A percentile compares a stretch with the other conserved stretches of the same genome.
Evolutionary conservation across 2,329 filamentous ascomycete species (phyloP).

Genomic region (Fusarium newnesense): DNA sequence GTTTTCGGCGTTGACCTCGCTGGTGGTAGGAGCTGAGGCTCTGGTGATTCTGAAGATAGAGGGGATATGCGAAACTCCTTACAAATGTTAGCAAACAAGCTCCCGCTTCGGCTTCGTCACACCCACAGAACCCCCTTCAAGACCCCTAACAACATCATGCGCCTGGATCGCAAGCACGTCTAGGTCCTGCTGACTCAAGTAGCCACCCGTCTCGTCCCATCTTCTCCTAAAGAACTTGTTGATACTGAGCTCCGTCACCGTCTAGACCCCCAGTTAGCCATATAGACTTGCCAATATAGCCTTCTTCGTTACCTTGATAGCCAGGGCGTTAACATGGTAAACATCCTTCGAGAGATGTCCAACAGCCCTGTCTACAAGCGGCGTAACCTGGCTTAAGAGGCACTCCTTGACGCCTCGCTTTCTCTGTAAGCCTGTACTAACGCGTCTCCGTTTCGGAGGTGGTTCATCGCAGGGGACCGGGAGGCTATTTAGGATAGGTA

Average conservation of each 20-base stretch:
- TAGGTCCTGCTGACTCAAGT: conserved; percentile 28
- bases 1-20: neutral
- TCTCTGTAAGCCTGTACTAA: conserved; percentile 30
- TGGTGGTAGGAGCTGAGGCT: neutral
- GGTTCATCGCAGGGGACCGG: conserved; percentile 38
- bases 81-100: conserved; percentile 4
- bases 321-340: conserved; percentile 45
- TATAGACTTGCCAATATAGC: neutral
- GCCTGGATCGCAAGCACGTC: conserved; percentile 29
- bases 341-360: conserved; percentile 34
- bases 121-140: conserved; percentile 38
- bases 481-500: conserved; percentile 14
- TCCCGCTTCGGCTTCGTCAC: neutral
- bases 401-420: conserved; percentile 40
- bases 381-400: conserved; percentile 47
- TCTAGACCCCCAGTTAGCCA: conserved; percentile 26
- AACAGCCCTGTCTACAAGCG: conserved; percentile 45
- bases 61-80: conserved; percentile 15
- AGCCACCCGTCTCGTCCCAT: conserved; percentile 38
- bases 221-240: conserved; percentile 38
- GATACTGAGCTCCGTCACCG: conserved; percentile 39
- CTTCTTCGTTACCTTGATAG: conserved; percentile 43
- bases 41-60: neutral
- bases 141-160: conserved; percentile 32
- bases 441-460: conserved; percentile 47